Base-by-base conservation (phyloP, 1,139 yeast genomes). In the Pichia inconspicua region DNA sequence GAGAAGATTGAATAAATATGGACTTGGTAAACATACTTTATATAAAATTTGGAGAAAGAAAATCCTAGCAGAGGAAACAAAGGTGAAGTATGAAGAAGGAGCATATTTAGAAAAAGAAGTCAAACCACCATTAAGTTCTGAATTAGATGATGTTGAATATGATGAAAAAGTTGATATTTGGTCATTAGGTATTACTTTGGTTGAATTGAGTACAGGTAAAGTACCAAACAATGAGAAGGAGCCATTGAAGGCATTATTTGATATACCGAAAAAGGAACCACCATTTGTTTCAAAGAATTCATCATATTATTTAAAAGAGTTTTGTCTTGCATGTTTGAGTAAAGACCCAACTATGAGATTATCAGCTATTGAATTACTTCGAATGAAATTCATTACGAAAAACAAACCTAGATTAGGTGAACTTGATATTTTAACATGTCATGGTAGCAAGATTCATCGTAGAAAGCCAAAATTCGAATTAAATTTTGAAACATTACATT, bases 151-250 rank as follows among this genome's bases (percentile, higher is more conserved):
- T 11, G 65, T 66, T 17, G 90, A 90, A 1, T 84, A 87, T 60
- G 74, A 84, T 61, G 84, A 82, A 56, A 85, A 82, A 60, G 94
- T 88, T 4, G 96, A 87, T 61, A 83, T 87, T 47, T 87, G 96
- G 96, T 85, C 95, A 0, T 70, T 85, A 4, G 96, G 95, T 0
- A 86, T 87, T 44, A 87, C 95, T 1, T 76, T 84, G 0, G 82
- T 84, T 55, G 96, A 87, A 61, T 65, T 87, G 43, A 72, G 82
- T 1, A 78, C 80, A 5, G 95, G 95, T 0, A 66, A 73, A 7
- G 92, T 94, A 0, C 95, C 96, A 1, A 69, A 78, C 46, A 66
- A 85, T 0, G 77, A 81, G 32, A 70, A 75, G 50, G 87, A 84
- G 50, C 95, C 95, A 11, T 74, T 84, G 78, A 81, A 83, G 56